Conservation (phyloP, 2,329 filamentous ascomycete species). For the Ophiocordyceps camponoti-floridani region DNA sequence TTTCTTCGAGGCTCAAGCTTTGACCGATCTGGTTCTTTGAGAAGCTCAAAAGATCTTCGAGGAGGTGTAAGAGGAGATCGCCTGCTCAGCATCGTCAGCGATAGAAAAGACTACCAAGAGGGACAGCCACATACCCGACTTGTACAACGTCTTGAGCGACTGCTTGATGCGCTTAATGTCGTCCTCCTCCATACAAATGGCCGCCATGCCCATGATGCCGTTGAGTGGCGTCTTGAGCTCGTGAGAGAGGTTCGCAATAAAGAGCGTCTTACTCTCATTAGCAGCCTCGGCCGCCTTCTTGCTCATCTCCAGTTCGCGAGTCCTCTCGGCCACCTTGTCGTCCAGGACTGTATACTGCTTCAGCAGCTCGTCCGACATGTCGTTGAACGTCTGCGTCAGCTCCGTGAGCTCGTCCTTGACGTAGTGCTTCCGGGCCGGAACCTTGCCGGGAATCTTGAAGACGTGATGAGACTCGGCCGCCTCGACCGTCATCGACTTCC, state of each 20-base stretch:
- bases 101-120: background rate
- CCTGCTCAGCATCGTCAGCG: slow-evolving; percentile 8
- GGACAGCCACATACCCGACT: slow-evolving; percentile 9
- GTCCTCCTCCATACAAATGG: slow-evolving; percentile 83
- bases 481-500: slow-evolving; percentile 7
- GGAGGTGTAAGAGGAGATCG: slow-evolving; percentile 65
- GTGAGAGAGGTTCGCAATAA: slow-evolving; percentile 84
- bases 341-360: slow-evolving; percentile 76
- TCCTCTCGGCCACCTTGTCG: slow-evolving; percentile 67
- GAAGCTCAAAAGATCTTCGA: slow-evolving; percentile 82
- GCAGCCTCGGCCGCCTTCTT: slow-evolving; percentile 89
- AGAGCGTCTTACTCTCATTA: slow-evolving; percentile 92
- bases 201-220: slow-evolving; percentile 86
- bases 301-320: slow-evolving; percentile 68
- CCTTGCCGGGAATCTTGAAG: slow-evolving; percentile 75
- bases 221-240: slow-evolving; percentile 90
- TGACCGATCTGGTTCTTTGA: slow-evolving; percentile 91
- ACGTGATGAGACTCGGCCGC: slow-evolving; percentile 22
- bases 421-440: slow-evolving; percentile 55
- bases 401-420: slow-evolving; percentile 77
- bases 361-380: slow-evolving; percentile 80
- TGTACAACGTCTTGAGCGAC: slow-evolving; percentile 75
- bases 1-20: slow-evolving; percentile 63
- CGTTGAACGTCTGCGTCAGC: slow-evolving; percentile 71
- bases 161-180: slow-evolving; percentile 63